A percentile compares a stretch with the other conserved stretches of the same genome.
These are phyloP conservation scores for Xylaria hypoxylon DNA, from an alignment of 2,329 filamentous ascomycete species.

Conservation along the genomic window DNA sequence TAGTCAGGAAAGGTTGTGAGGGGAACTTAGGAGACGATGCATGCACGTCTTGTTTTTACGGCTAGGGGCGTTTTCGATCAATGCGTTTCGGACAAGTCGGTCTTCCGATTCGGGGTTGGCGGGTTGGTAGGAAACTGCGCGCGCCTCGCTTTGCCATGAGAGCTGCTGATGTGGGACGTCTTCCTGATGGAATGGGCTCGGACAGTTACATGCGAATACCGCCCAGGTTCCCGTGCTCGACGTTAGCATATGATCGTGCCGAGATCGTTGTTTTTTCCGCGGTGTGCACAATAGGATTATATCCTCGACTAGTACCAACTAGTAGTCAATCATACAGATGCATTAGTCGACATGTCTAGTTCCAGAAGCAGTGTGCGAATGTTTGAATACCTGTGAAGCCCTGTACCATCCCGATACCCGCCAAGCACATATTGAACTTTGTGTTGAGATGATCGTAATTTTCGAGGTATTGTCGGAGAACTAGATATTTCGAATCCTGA, in stretches of 20 bases:
- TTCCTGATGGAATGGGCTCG: conserved; percentile 19
- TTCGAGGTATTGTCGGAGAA: not conserved
- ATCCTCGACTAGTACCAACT: conserved; percentile 4
- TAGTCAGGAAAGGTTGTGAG: conserved; percentile 21
- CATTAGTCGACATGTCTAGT: conserved; percentile 23
- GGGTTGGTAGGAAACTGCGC: conserved; percentile 1
- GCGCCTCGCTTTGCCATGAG: conserved; percentile 4
- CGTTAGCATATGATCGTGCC: conserved; percentile 16
- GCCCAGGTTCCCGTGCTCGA: conserved; percentile 10
- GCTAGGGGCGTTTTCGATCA: conserved; percentile 22
- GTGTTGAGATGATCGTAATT: not conserved
- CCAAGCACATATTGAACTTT: not conserved
- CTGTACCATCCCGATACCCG: not conserved
- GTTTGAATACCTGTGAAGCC: conserved; percentile 1
- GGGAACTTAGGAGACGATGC: conserved; percentile 12
- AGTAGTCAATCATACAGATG: conserved; percentile 30
- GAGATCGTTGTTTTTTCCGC: conserved; percentile 16
- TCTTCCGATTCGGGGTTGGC: conserved; percentile 19
- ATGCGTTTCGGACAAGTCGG: conserved; percentile 19
- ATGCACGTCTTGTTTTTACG: conserved; percentile 14
- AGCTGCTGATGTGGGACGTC: conserved; percentile 10
- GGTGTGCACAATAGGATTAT: conserved; percentile 26
- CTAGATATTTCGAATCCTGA: not conserved
- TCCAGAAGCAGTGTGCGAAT: conserved; percentile 12
- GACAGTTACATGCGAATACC: conserved; percentile 7